Base-by-base conservation (phyloP, 2,329 filamentous ascomycete genomes). In the Alternaria solani region DNA sequence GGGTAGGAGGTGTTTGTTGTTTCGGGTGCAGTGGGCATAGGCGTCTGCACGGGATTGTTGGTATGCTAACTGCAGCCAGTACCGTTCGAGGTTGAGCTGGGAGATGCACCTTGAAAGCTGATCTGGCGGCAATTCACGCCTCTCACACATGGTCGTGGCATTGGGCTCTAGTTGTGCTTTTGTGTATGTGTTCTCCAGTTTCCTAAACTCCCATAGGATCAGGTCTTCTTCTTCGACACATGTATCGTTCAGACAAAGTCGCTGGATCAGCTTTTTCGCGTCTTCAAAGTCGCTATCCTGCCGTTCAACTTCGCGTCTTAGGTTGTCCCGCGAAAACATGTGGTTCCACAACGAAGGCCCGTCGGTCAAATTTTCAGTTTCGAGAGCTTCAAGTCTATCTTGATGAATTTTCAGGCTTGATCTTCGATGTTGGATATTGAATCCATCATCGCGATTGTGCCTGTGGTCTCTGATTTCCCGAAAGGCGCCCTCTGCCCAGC, bases 141-240 rank as follows among this genome's bases (percentile, higher is more conserved):
- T 14, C 14, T 49, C 46, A 20, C 63, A 63, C 14, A 23, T 26
- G 7, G 26, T 12, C 14, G 34, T 49, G 20, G 11, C 7, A 16
- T 64, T 57, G 3, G 38, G 28, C 5, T 44, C 43, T 28, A 46
- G 48, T 7, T 52, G 51, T 20, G 59, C 25, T 43, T 62, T 55
- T 14, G 59, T 42, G 18, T 51, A 41, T 9, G 52, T 41, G 18
- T 51, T 51, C 20, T 63, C 59, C 2, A 66, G 34, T 16, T 23
- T 55, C 4, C 46, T 25, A 12, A 64, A 60, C 12, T 63, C 59
- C 58, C 59, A 65, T 7, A 67, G 23, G 14, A 68, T 63, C 8
- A 47, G 5, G n/a, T 63, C 64, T 8, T 46, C 54, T 1, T 42
- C 52, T 14, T 51, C 12, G 12, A 60, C 47, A 47, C 64, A 65